Conservation (phyloP, 1,284 basidiomycete genomes). For the Malassezia yamatoensis region DNA sequence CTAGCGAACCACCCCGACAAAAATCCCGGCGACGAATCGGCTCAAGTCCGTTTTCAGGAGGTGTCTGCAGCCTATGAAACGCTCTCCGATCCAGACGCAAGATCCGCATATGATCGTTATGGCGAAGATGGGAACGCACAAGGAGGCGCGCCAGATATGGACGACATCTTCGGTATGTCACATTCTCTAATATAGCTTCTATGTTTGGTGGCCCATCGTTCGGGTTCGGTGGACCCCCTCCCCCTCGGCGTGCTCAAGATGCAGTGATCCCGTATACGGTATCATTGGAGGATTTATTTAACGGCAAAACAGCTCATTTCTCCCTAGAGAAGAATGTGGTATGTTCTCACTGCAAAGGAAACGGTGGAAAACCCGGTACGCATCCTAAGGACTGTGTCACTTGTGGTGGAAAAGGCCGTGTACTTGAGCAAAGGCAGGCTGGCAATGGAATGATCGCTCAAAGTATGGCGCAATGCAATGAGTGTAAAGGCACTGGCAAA, state of each 20-base stretch:
- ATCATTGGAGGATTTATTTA: slow-evolving; percentile 82
- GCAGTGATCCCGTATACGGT: slow-evolving; percentile 65
- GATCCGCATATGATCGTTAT: slow-evolving; percentile 39
- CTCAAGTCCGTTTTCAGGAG: slow-evolving; percentile 39
- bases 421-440: slow-evolving; percentile 51
- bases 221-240: slow-evolving; percentile 42
- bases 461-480: slow-evolving; percentile 57
- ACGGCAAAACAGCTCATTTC: slow-evolving; percentile 78
- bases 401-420: slow-evolving; percentile 75
- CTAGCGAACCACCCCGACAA: slow-evolving; percentile 43
- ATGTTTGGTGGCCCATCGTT: slow-evolving; percentile 17
- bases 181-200: slow-evolving; percentile 8
- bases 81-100: slow-evolving; percentile 32
- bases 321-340: slow-evolving; percentile 75
- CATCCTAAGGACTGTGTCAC: slow-evolving; percentile 69
- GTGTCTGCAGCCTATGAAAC: slow-evolving; percentile 43
- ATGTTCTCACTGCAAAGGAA: slow-evolving; percentile 74
- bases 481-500: slow-evolving; percentile 70
- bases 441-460: slow-evolving; percentile 50
- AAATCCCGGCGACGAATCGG: slow-evolving; percentile 37
- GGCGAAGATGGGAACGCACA: slow-evolving; percentile 24
- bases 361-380: slow-evolving; percentile 67
- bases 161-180: slow-evolving; percentile 34
- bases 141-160: slow-evolving; percentile 27
- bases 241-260: slow-evolving; percentile 45